phyloP scores from a whole-genome alignment of 1,139 yeast species.

The Ogataea hybrid region DNA sequence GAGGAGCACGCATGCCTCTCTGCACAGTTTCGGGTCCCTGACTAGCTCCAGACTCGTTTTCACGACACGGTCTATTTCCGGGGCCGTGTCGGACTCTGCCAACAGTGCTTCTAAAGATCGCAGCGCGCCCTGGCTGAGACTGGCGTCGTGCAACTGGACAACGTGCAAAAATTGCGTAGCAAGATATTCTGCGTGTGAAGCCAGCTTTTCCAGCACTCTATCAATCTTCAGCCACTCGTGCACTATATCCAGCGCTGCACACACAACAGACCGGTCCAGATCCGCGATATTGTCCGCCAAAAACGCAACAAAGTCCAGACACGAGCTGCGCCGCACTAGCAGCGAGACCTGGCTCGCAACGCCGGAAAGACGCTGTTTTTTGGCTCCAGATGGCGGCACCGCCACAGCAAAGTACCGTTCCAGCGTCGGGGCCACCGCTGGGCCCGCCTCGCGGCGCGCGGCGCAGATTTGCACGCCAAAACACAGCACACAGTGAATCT shows the following conservation, averaged over 20 bases:
- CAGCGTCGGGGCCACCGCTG: slow-evolving; percentile 1
- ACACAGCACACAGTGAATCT: slow-evolving; percentile 3
- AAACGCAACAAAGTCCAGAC: not conserved
- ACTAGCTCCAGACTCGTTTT: slow-evolving; percentile 47
- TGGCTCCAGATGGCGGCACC: not conserved
- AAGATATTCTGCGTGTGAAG: not conserved
- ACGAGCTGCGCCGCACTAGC: slow-evolving; percentile 1
- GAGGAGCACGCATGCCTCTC: slow-evolving; percentile 34
- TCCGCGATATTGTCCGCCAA: not conserved
- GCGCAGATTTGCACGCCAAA: slow-evolving; percentile 4
- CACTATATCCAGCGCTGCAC: not conserved
- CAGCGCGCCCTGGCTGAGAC: not conserved
- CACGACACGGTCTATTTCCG: slow-evolving; percentile 24
- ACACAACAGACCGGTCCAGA: slow-evolving; percentile 1
- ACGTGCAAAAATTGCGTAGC: not conserved
- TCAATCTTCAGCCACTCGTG: not conserved
- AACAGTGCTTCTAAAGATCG: not conserved
- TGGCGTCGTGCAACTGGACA: not conserved
- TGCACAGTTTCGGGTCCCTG: slow-evolving; percentile 34
- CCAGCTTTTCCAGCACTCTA: not conserved
- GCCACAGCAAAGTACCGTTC: not conserved
- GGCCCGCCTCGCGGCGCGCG: not conserved
- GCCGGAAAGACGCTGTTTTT: not conserved
- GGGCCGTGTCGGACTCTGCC: not conserved
- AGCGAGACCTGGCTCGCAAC: slow-evolving; percentile 1